phyloP scores from a whole-genome alignment of 2,329 filamentous ascomycete genomes.

The Diaporthe citriasiana region DNA sequence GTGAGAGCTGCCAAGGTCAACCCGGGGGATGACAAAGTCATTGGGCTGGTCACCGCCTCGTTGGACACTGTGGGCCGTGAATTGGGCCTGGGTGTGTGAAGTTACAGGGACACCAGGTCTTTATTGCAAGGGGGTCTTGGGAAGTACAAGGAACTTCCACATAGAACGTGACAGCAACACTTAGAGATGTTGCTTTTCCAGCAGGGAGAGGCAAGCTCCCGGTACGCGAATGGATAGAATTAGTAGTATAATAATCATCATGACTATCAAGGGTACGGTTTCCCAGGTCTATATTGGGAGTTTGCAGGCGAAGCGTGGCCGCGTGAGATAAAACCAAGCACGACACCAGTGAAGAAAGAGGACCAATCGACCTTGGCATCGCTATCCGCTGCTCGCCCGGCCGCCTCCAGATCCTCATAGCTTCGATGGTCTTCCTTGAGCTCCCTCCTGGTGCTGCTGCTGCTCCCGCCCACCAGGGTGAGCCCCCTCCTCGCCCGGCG shows the following conservation, averaged over 20 bases:
- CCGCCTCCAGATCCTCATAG: conserved; percentile 8
- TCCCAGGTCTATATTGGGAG: conserved; percentile 12
- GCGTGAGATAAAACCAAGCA: conserved; percentile 37
- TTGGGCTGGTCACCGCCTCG: conserved; percentile 69
- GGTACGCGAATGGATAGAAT: background rate
- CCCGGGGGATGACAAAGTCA: conserved; percentile 72
- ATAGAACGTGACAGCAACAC: background rate
- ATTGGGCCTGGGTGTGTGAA: conserved; percentile 55
- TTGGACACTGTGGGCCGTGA: conserved; percentile 74
- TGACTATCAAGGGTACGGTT: background rate
- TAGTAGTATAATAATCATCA: conserved; percentile 19
- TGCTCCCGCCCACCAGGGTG: background rate
- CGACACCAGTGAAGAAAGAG: conserved; percentile 31
- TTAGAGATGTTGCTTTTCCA: background rate
- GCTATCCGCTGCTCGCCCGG: background rate
- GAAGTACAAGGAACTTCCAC: background rate
- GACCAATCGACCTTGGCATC: conserved; percentile 28
- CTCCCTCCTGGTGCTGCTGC: conserved; percentile 2
- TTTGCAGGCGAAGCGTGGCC: conserved; percentile 36
- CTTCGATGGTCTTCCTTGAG: conserved; percentile 2
- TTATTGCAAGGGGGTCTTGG: background rate
- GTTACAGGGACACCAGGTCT: background rate
- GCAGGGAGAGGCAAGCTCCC: too few species aligned
- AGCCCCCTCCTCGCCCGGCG: conserved; percentile 37
- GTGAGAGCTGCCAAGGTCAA: conserved; percentile 71